phyloP scores from a whole-genome alignment of 2,329 filamentous ascomycete genomes.

The Xylariaceae sp. region DNA sequence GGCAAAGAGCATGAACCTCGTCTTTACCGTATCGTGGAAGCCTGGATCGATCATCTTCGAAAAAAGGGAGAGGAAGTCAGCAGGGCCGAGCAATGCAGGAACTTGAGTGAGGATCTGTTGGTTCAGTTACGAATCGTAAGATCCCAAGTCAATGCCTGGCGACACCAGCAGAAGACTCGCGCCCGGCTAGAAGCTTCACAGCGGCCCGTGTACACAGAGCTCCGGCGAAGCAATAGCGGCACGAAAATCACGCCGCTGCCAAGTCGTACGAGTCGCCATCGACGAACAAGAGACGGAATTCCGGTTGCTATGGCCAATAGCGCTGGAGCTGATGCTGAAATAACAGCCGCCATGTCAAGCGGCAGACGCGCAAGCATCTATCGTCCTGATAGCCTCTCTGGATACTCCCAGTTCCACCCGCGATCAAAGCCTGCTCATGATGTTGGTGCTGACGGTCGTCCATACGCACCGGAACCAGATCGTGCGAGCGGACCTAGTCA shows the following conservation, averaged over 20 bases:
- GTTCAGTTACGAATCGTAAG: constrained; percentile 19
- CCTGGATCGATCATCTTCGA: constrained; percentile 39
- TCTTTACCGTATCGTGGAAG: constrained; percentile 38
- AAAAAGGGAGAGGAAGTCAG: constrained; percentile 6
- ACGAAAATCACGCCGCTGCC: constrained; percentile 14
- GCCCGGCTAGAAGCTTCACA: neutral
- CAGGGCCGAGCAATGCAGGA: constrained; percentile 21
- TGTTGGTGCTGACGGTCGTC: constrained; percentile 3
- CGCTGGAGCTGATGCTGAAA: constrained; percentile 20
- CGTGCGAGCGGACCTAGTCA: constrained; percentile 8
- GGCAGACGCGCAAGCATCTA: constrained; percentile 22
- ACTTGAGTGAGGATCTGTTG: constrained; percentile 21
- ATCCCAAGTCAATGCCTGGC: constrained; percentile 21
- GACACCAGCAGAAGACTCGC: constrained; percentile 12
- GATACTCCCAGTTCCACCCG: constrained; percentile 11
- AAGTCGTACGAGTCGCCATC: neutral
- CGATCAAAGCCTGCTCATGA: neutral
- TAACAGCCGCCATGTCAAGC: constrained; percentile 17
- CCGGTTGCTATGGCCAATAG: constrained; percentile 24
- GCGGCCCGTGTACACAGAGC: constrained; percentile 19
- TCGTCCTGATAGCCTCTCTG: constrained; percentile 26
- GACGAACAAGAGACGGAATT: constrained; percentile 26
- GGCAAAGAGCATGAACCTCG: constrained; percentile 31
- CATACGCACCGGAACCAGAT: constrained; percentile 9
- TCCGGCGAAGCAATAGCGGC: constrained; percentile 14